Base-by-base conservation (phyloP, 2,329 filamentous ascomycete species). In the Claviceps sp. region DNA sequence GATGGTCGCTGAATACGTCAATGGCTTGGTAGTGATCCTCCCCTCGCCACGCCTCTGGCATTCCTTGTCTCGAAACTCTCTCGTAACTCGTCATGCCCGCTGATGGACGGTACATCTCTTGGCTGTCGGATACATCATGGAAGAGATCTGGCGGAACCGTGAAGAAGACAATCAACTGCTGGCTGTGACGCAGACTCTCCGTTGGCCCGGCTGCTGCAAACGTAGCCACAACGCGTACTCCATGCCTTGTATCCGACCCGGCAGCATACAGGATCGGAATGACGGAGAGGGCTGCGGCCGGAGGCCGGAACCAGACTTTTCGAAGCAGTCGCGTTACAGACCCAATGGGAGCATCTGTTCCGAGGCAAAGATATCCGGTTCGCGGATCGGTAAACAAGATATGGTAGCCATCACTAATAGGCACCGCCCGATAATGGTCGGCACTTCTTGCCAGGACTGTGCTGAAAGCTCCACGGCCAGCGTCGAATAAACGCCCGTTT, bases 401-500 rank as follows among this genome's bases (percentile, higher is more conserved):
- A 57, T 85, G 80, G 52, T 76, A 68, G 1, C 82, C 81, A 61
- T 86, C 83, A 55, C 78, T 82, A 41, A 86, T 62, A 3, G 83
- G 82, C 13, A 84, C 66, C 2, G 81, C 81, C 46, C 74, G 75
- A 58, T 81, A 84, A 58, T 85, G 80, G 59, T 84, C 80, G 38
- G 73, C 73, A 47, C 68, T 69, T 1, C 67, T 69, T 16, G 69
- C 67, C 37, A 68, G 65, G n/a, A 73, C 61, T 8, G 66, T 59
- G 37, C 55, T 57, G 8, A 56, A 39, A 22, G 45, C 49, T 34
- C 50, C 50, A 26, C 50, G 49, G 24, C 34, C 26, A 37, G 26
- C 34, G 13, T 48, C 42, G 7, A 47, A 37, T 16, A 42, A 26
- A 13, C 22, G 45, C n/a, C 42, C 49, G 2, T 40, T 47, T 22